Evolutionary conservation across 78 protist species (phyloP), one percentile per base, ranked within the genome.

Genomic region (Dictyostelium intermedium): DNA sequence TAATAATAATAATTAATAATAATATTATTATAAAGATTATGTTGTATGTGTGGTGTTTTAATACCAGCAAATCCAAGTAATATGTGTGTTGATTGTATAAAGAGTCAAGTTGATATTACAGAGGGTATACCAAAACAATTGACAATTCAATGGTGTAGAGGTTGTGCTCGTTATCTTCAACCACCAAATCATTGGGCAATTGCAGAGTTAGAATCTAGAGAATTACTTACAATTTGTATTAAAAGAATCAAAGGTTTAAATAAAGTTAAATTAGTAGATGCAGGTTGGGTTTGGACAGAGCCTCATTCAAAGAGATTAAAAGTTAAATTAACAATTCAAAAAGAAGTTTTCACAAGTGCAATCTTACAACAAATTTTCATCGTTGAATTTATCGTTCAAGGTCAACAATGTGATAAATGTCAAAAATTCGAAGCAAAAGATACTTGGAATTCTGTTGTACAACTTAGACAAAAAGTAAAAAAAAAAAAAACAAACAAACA

Each of bases 201-300:
- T 16, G 87, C 97, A 23, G 98, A 96, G 35, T 84, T 93, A 18
- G 99, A 99, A 89, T 97, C 99, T 0, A 80, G 95, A 37, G 99
- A 99, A 85, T 97, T 99, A 16, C 86, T 99, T 23, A 81, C 98
- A 25, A 5, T 99, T 14, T 98, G 99, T 39, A 82, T 99, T 41
- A 97, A 97, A 69, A 60, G 89, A 41, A 34, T 97, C 37, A 84
- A 89, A 16, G 99, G 99, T n/a, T 84, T 99, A 70, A 89, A 91
- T 81, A 91, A 96, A 39, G 98, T 98, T 27, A 86, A 96, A 14
- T 97, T 99, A 18, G 92, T 98, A 1, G 99, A 99, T 70, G 99
- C 99, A 8, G 85, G 94, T 16, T 99, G 99, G 84, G 56, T 99
- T n/a, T 99, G 99, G 99, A 99, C 99, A 0, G 99, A 99, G 92